These are phyloP conservation scores for Sphaceloma murrayae DNA, from an alignment of 2,329 filamentous ascomycete species.

Conservation along the genomic window DNA sequence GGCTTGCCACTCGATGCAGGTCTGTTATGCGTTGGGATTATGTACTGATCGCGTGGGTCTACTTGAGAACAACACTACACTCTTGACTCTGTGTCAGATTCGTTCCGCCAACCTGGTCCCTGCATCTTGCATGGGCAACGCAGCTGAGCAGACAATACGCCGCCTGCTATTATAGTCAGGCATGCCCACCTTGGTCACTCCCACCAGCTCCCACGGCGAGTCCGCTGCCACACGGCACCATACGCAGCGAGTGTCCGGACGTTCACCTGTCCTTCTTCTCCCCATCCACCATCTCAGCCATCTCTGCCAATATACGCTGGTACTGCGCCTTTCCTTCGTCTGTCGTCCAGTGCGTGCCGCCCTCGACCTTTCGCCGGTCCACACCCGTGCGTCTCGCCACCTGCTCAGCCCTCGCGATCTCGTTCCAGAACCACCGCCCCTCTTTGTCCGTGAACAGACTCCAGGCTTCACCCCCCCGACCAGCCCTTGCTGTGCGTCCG, in stretches of 20 bases:
- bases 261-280: slow-evolving; percentile 14
- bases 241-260: too few relatives aligned
- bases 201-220: too few relatives aligned
- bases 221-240: too few relatives aligned
- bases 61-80: background rate
- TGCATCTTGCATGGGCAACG: too few relatives aligned
- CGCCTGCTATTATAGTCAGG: too few relatives aligned
- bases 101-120: too few relatives aligned
- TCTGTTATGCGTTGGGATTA: background rate
- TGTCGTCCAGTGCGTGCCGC: slow-evolving; percentile 25
- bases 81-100: too few relatives aligned
- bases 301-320: slow-evolving; percentile 47
- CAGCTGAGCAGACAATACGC: too few relatives aligned
- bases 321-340: slow-evolving; percentile 37
- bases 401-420: slow-evolving; percentile 53
- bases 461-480: slow-evolving; percentile 67
- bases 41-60: background rate
- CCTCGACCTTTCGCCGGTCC: slow-evolving; percentile 34
- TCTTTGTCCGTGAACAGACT: slow-evolving; percentile 75
- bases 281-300: slow-evolving; percentile 51
- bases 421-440: slow-evolving; percentile 84
- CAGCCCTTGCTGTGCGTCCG: slow-evolving; percentile 79
- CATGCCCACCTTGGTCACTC: too few relatives aligned
- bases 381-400: slow-evolving; percentile 41
- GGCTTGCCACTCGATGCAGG: too few relatives aligned